Base-by-base conservation (phyloP, 1,284 basidiomycete species). In the Afroboletus lepidellus region DNA sequence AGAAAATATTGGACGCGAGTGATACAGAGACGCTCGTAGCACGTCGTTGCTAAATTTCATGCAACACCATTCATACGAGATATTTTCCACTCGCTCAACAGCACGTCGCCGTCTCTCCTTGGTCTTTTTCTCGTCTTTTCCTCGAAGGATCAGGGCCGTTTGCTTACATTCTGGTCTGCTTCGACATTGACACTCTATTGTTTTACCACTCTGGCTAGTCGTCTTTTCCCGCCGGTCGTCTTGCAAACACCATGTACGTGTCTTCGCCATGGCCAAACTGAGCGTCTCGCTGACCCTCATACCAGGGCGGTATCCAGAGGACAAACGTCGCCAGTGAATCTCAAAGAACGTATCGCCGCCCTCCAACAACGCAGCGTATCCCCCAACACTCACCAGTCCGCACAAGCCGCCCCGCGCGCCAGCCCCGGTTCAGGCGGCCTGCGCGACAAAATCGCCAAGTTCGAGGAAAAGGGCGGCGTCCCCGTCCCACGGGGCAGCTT, bases 341-440 rank as follows among this genome's bases (percentile, higher is more conserved):
- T 89, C 62, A 88, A 84, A 67, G 87, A 88, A 61, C 83, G 87
- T 51, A 89, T 89, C 54, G 86, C 86, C 16, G 85, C 85, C 29
- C 73, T 89, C 37, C 80, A 89, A 64, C 84, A 87, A 60, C 78
- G 78, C 53, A 79, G 73, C 57, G 70, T 73, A 20, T 66, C 68
- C 3, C 59, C 69, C 46, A 62, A 56, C 64, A 71, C 55, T 53
- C 69, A 53, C 66, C 69, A 61, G 32, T 66, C 71, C 24, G 60
- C 75, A 6, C 67, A 71, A 30, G 58, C 65, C 11, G 46, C 67
- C 21, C 57, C 61, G 30, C 50, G 60, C 36, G 56, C 67, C 36
- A 55, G 61, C 50, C 51, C 61, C 9, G 59, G 61, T 30, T 57
- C 66, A 18, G 74, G 75, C 48, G 76, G 73, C 27, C 70, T 90